phyloP scores from a whole-genome alignment of 805 yeast species.

The Schwanniomyces polymorphus region DNA sequence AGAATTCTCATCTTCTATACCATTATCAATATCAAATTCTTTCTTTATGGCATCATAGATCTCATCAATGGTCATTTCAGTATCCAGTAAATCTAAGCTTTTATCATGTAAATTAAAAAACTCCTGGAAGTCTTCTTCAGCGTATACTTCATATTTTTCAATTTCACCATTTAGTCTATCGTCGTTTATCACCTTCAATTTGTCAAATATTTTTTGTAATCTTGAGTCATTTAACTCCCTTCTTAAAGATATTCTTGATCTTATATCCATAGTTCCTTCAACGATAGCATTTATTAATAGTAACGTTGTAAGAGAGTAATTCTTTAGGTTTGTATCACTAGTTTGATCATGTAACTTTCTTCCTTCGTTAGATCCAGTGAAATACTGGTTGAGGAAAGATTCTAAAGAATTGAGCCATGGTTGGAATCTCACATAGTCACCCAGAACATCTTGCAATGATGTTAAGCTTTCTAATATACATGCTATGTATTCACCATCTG shows the following conservation, averaged over 20 bases:
- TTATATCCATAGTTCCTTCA: constrained; percentile 23
- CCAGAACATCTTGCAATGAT: constrained; percentile 32
- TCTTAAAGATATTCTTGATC: constrained; percentile 29
- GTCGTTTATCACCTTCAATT: constrained; percentile 29
- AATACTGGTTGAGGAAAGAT: constrained; percentile 30
- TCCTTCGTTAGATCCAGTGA: constrained; percentile 7
- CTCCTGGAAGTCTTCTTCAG: constrained; percentile 39
- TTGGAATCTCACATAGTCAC: constrained; percentile 36
- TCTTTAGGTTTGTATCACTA: constrained; percentile 18
- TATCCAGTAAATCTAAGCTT: background rate
- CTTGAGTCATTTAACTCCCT: constrained; percentile 38
- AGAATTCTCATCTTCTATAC: background rate
- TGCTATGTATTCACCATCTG: constrained; percentile 23
- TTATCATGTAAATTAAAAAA: constrained; percentile 7
- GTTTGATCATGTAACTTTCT: constrained; percentile 7
- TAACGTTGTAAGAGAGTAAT: constrained; percentile 37
- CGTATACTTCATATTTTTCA: constrained; percentile 36
- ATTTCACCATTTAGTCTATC: constrained; percentile 34
- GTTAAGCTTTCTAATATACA: constrained; percentile 31
- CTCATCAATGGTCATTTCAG: constrained; percentile 10
- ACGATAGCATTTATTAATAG: constrained; percentile 35
- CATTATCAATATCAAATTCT: constrained; percentile 2
- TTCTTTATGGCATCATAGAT: constrained; percentile 12
- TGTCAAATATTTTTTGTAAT: constrained; percentile 33
- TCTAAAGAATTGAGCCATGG: constrained; percentile 43